These are phyloP conservation scores for Hortiboletus flavorubellus DNA, from an alignment of 768 basidiomycete genomes.

Conservation along the genomic window DNA sequence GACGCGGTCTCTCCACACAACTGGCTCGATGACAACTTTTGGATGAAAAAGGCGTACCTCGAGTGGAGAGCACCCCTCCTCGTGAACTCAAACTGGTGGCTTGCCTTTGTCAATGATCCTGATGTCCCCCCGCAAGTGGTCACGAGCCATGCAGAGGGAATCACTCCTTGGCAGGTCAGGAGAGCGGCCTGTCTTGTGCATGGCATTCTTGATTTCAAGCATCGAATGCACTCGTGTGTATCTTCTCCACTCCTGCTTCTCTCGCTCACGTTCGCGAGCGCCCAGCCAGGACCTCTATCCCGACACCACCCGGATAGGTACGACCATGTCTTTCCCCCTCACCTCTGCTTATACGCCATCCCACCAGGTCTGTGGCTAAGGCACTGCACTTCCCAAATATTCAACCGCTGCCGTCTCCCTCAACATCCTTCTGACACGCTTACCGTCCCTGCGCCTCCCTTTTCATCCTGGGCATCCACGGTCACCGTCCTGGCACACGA, in stretches of 20 bases:
- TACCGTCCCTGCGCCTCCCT: constrained; percentile 40
- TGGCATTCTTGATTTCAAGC: constrained; percentile 71
- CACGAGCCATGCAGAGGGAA: constrained; percentile 27
- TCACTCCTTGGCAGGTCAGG: constrained; percentile 82
- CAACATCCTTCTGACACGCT: constrained; percentile 60
- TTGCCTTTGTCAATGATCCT: constrained; percentile 75
- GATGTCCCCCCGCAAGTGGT: constrained; percentile 46
- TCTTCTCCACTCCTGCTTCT: neutral
- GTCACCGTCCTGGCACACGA: constrained; percentile 71
- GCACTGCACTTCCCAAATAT: constrained; percentile 56
- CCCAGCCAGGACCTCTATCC: constrained; percentile 65
- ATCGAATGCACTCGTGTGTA: constrained; percentile 57
- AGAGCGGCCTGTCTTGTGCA: constrained; percentile 79
- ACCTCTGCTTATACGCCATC: neutral
- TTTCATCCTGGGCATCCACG: constrained; percentile 42
- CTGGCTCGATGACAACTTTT: constrained; percentile 94
- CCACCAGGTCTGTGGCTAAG: constrained; percentile 60
- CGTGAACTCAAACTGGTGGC: constrained; percentile 96
- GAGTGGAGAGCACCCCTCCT: constrained; percentile 83
- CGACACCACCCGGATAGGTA: constrained; percentile 70
- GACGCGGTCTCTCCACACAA: constrained; percentile 83
- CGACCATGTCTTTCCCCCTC: neutral
- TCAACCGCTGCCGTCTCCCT: constrained; percentile 78
- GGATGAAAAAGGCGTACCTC: constrained; percentile 84
- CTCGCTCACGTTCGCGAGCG: constrained; percentile 6